Evolutionary conservation across 2,329 filamentous ascomycete species (phyloP), one percentile per base, ranked within the genome.

Genomic region (Saccharata proteae): DNA sequence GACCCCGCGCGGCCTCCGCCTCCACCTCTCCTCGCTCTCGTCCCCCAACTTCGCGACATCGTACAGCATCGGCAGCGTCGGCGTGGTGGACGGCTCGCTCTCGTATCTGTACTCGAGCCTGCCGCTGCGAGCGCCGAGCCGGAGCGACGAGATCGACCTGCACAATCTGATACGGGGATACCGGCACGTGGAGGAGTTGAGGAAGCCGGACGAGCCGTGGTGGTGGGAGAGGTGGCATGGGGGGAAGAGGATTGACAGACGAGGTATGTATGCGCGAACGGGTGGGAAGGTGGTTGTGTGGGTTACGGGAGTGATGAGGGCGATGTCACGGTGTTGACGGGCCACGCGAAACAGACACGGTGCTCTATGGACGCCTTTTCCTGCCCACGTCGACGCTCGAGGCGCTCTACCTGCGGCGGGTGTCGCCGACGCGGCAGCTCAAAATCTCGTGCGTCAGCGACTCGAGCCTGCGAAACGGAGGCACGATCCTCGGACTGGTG

Each of bases 101-200:
- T 93, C 86, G 10, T 98, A 96, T 59, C 73, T 98, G 32, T 96
- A 93, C 63, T 92, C 85, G 29, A 93, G 84, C 3, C 67, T 90
- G 6, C 77, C 84, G 9, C 69, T 96, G 35, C 61, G 66, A 22
- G 65, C 77, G 13, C 59, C 61, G 40, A 84, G 66, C 55, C 71
- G 74, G 55, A 93, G 83, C 44, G 75, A 77, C 28, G 63, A 71
- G 14, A 77, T 94, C 21, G 75, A 84, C 10, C 64, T 98, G 7
- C 77, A 77, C 18, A 70, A 77, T 42, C 69, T 94, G 14, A 72
- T 93, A 29, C 74, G 74, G 34, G 85, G 88, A 1, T 96, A 94
- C 54, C 73, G 79, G 35, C 80, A 85, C 43, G 65, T 93, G 13
- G 67, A 74, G 41, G 76, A 80, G 39, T 62, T 85, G 12, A 52